Evolutionary conservation across 176 grass and related monocot species (phyloP).

Genomic region (Sorghum bicolor): Sorghum_bicolor_NCBIv3 NC_012872.2:70316001-70316500

Average conservation of each 20-base stretch:
- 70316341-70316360: background rate
- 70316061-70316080: conserved; percentile 68
- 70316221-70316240: conserved; percentile 86
- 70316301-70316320: conserved; percentile 88
- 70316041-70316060: conserved; percentile 50
- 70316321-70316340: conserved; percentile 74
- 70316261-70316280: conserved; percentile 59
- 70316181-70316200: conserved; percentile 80
- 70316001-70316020: conserved; percentile 86
- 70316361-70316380: background rate
- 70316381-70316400: conserved; percentile 3
- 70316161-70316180: conserved; percentile 89
- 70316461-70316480: background rate
- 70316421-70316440: background rate
- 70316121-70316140: conserved; percentile 88
- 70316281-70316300: conserved; percentile 83
- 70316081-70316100: conserved; percentile 79
- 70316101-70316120: conserved; percentile 73
- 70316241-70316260: conserved; percentile 66
- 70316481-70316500: background rate
- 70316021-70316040: conserved; percentile 84
- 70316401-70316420: background rate
- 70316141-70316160: conserved; percentile 89
- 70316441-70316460: background rate
- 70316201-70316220: conserved; percentile 97